These are phyloP conservation scores for Aspergillus fumigatiaffinis DNA, from an alignment of 2,329 filamentous ascomycete genomes.

Conservation along the genomic window DNA sequence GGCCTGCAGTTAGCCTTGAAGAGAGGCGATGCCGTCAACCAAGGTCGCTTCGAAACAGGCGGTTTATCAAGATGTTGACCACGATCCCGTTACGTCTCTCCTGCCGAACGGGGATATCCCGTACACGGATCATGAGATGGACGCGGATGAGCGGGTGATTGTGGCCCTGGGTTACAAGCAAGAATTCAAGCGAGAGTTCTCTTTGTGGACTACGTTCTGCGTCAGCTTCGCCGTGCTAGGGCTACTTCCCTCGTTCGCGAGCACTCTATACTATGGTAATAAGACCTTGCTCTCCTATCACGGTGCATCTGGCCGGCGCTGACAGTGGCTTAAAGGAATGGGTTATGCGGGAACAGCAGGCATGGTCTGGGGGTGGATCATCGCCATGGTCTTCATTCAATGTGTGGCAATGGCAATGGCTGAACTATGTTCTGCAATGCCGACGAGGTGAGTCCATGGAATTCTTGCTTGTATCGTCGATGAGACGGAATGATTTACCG, in stretches of 20 bases:
- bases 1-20: not conserved
- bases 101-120: constrained; percentile 37
- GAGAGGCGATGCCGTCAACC: not conserved
- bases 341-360: constrained; percentile 56
- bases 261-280: constrained; percentile 67
- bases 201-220: constrained; percentile 69
- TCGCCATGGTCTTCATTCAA: constrained; percentile 69
- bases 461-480: not conserved
- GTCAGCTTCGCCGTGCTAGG: constrained; percentile 71
- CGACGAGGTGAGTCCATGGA: constrained; percentile 49
- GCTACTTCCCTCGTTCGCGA: constrained; percentile 66
- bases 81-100: constrained; percentile 35
- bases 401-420: constrained; percentile 67
- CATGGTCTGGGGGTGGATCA: constrained; percentile 73
- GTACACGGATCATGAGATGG: constrained; percentile 32
- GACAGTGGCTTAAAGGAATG: constrained; percentile 32
- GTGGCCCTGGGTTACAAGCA: constrained; percentile 52
- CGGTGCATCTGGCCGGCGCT: not conserved
- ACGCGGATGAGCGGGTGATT: constrained; percentile 41
- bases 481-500: not conserved
- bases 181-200: constrained; percentile 68
- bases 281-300: not conserved
- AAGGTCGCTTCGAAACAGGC: constrained; percentile 10
- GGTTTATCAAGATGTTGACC: constrained; percentile 18
- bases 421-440: constrained; percentile 70